phyloP scores from a whole-genome alignment of 176 grass and related monocot genomes.

The Carex scoparia region DNA sequence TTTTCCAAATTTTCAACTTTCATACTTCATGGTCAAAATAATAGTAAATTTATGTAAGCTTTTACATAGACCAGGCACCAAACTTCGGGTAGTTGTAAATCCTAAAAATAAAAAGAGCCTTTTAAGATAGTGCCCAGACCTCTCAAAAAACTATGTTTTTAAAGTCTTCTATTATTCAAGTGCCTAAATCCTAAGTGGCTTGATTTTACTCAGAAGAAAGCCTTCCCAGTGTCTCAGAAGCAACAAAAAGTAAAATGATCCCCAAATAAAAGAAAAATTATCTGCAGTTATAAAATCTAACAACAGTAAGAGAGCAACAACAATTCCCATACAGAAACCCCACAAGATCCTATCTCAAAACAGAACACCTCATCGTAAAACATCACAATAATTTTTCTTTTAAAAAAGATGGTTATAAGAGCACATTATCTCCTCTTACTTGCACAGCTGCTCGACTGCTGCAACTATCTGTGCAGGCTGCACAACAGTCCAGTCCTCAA shows the following conservation, averaged over 20 bases:
- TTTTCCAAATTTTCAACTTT: not conserved
- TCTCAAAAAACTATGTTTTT: not conserved
- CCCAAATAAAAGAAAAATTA: not conserved
- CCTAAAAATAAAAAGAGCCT: not conserved
- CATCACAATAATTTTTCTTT: not conserved
- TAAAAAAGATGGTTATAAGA: not conserved
- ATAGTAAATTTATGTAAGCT: not conserved
- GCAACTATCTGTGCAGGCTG: constrained; percentile 91
- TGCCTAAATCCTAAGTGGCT: not conserved
- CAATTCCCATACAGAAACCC: not conserved
- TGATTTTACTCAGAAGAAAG: not conserved
- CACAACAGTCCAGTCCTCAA: constrained; percentile 80
- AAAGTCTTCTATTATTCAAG: not conserved
- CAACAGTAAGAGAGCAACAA: not conserved
- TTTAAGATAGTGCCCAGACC: not conserved
- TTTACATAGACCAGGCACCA: not conserved
- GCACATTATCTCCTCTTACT: constrained; percentile 28
- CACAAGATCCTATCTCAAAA: not conserved
- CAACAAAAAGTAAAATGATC: not conserved
- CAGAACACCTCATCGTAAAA: not conserved
- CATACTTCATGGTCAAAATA: not conserved
- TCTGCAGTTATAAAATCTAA: constrained; percentile 5
- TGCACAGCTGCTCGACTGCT: constrained; percentile 81
- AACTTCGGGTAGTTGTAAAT: not conserved
- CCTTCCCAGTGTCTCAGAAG: not conserved